Conservation (phyloP, 2,329 filamentous ascomycete species). For the Verticillium klebahnii region DNA sequence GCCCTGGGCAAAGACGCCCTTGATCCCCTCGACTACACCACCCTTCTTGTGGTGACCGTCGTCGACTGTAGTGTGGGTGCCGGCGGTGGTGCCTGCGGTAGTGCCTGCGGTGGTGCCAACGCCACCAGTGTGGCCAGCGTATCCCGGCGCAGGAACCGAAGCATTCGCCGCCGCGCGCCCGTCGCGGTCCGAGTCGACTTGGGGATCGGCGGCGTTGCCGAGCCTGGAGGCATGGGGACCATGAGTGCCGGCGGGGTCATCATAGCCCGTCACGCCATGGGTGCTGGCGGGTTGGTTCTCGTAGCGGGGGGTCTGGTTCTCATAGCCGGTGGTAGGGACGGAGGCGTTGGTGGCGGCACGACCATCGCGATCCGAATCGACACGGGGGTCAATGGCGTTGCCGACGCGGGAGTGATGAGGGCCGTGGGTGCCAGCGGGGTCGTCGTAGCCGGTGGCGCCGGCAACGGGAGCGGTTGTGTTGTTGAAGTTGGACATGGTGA, state of each 20-base stretch:
- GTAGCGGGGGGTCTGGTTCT: neutral
- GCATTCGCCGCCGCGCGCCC: conserved; percentile 19
- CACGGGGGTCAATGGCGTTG: conserved; percentile 46
- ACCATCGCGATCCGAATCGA: conserved; percentile 45
- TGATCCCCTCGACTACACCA: conserved; percentile 5
- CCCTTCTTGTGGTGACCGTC: conserved; percentile 1
- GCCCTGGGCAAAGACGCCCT: conserved; percentile 11
- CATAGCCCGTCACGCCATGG: neutral
- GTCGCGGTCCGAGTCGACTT: conserved; percentile 46
- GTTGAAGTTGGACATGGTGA: conserved; percentile 3
- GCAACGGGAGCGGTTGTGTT: neutral
- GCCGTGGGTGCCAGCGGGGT: conserved; percentile 28
- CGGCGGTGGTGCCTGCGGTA: neutral
- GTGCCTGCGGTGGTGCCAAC: neutral
- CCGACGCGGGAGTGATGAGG: conserved; percentile 36
- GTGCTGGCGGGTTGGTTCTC: neutral
- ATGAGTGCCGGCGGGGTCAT: conserved; percentile 21
- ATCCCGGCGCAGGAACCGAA: neutral
- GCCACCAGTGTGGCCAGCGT: neutral
- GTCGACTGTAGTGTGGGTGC: neutral
- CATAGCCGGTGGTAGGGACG: neutral
- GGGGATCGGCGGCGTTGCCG: conserved; percentile 45
- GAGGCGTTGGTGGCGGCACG: conserved; percentile 15
- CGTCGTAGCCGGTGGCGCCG: conserved; percentile 4
- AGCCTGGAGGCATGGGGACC: conserved; percentile 38